Percentiles rank a stretch among this genome's conserved stretches.
Conservation (phyloP, 2,329 filamentous ascomycete genomes). For the Septoria petroselini region DNA sequence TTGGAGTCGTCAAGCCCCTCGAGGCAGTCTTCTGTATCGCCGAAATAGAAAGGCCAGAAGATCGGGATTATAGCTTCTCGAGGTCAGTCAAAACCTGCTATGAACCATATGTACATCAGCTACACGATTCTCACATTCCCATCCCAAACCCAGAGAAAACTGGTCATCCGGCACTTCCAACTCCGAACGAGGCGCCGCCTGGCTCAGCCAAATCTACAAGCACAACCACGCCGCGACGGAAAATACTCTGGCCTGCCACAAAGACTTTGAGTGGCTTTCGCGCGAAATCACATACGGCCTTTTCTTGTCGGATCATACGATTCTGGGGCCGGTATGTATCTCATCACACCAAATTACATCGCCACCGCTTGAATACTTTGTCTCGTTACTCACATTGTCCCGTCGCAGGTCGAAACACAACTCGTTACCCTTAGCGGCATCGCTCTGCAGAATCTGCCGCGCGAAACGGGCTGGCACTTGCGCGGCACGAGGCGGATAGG, state of each 20-base stretch:
- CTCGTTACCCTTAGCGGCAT: conserved; percentile 55
- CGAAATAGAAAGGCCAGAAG: conserved; percentile 53
- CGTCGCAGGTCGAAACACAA: conserved; percentile 53
- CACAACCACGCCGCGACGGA: conserved; percentile 46
- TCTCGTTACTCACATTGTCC: no score
- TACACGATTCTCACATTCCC: no score
- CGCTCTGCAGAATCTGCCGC: conserved; percentile 56
- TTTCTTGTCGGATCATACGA: conserved; percentile 55
- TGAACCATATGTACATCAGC: no score
- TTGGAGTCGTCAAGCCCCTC: conserved; percentile 62
- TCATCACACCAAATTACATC: no score
- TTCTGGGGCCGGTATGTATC: conserved; percentile 48
- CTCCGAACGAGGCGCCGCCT: conserved; percentile 51
- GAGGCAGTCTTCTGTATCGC: conserved; percentile 59
- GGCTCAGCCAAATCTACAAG: conserved; percentile 57
- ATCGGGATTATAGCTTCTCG: conserved; percentile 55
- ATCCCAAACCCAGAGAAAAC: conserved; percentile 47
- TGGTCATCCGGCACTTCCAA: conserved; percentile 60
- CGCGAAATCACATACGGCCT: conserved; percentile 58
- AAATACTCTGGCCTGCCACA: conserved; percentile 44
- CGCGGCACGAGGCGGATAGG: conserved; percentile 51
- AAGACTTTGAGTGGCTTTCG: conserved; percentile 53
- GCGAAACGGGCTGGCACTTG: conserved; percentile 57
- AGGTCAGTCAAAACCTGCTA: conserved; percentile 35
- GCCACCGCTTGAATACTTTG: no score